These are phyloP conservation scores for Vanrija humicola DNA, from an alignment of 1,284 basidiomycete species.

Conservation along the genomic window DNA sequence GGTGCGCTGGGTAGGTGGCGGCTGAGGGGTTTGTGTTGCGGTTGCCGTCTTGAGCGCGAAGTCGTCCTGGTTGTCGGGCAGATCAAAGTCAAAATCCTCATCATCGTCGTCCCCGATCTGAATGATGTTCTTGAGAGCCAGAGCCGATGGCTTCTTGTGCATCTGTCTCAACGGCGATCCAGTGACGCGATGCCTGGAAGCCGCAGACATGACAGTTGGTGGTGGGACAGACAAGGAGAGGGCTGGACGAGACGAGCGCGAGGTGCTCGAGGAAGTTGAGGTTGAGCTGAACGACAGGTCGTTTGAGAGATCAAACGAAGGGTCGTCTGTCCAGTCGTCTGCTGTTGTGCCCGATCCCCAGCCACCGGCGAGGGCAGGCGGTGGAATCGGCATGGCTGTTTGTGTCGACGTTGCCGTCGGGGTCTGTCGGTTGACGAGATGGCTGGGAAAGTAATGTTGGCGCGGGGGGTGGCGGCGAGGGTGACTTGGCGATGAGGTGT, in stretches of 20 bases:
- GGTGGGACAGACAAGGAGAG: conserved; percentile 1
- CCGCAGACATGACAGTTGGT: too few species aligned
- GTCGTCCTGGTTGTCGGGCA: conserved; percentile 16
- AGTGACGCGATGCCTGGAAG: conserved; percentile 4
- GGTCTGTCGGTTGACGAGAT: background rate
- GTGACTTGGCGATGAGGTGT: background rate
- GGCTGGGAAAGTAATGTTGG: background rate
- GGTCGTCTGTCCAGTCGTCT: conserved; percentile 43
- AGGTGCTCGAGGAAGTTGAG: conserved; percentile 17
- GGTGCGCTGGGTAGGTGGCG: too few species aligned
- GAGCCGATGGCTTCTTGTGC: conserved; percentile 8
- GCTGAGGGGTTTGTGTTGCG: background rate
- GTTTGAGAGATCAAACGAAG: conserved; percentile 33
- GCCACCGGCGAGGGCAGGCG: conserved; percentile 9
- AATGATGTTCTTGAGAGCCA: background rate
- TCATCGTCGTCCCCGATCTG: conserved; percentile 19
- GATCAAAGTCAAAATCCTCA: conserved; percentile 25
- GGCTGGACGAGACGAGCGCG: conserved; percentile 16
- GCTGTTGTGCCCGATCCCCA: conserved; percentile 21
- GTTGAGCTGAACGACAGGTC: conserved; percentile 19
- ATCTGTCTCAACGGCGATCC: conserved; percentile 30
- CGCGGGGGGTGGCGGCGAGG: background rate
- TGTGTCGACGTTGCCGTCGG: background rate
- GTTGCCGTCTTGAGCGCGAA: background rate
- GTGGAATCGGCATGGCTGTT: conserved; percentile 20